Percentiles rank a stretch among this genome's conserved stretches.
Evolutionary conservation across 2,329 filamentous ascomycete species (phyloP).

Genomic region (Aspergillus sp.): DNA sequence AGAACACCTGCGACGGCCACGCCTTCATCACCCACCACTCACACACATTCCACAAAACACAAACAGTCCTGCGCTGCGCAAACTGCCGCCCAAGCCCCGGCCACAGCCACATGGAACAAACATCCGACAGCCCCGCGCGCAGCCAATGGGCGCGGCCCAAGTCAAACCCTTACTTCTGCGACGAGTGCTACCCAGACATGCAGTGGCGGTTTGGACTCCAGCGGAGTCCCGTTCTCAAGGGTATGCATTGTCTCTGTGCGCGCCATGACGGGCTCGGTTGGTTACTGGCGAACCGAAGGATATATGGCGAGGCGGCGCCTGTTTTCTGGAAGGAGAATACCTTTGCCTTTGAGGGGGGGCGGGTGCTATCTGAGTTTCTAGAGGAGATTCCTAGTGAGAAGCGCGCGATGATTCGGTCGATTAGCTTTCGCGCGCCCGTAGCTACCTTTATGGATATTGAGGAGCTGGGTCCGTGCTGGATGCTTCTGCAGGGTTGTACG

Average conservation of each 20-base stretch:
- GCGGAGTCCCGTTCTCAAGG: neutral
- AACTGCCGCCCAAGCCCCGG: neutral
- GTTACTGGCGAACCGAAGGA: neutral
- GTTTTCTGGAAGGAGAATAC: neutral
- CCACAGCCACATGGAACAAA: neutral
- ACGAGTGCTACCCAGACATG: neutral
- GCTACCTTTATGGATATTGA: neutral
- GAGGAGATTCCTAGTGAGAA: neutral
- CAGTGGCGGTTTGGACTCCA: neutral
- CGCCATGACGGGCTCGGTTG: neutral
- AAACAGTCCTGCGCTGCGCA: neutral
- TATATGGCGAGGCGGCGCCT: neutral
- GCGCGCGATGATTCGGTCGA: neutral
- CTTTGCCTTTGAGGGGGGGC: neutral
- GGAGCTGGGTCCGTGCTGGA: neutral
- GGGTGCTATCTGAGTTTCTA: neutral
- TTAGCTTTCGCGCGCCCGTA: neutral
- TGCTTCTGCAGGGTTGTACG: neutral
- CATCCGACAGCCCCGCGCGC: neutral
- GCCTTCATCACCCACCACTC: neutral
- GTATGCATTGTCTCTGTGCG: neutral
- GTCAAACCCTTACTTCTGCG: neutral
- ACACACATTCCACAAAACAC: neutral
- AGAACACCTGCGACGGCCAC: neutral
- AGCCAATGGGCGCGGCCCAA: neutral